phyloP scores from a whole-genome alignment of 2,329 filamentous ascomycete genomes.

The Penicillium psychrosexuale region DNA sequence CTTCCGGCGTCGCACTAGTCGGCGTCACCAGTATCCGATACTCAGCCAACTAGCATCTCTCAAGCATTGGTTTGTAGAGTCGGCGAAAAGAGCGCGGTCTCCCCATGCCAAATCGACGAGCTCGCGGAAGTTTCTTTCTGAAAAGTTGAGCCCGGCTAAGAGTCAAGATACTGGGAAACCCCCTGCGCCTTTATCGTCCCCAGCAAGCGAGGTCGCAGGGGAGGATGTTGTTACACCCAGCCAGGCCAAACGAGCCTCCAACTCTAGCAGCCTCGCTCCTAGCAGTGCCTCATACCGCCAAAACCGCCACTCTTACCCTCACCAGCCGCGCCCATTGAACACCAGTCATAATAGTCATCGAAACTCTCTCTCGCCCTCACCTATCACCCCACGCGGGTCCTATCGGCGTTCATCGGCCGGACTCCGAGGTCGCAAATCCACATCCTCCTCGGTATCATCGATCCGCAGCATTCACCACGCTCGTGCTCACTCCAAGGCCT shows the following conservation, averaged over 20 bases:
- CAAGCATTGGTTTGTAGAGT: slow-evolving; percentile 71
- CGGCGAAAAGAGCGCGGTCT: slow-evolving; percentile 60
- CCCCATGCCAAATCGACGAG: slow-evolving; percentile 43
- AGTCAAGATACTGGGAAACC: slow-evolving; percentile 35
- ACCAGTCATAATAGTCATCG: slow-evolving; percentile 47
- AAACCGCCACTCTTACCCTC: slow-evolving; percentile 42
- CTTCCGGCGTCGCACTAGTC: slow-evolving; percentile 52
- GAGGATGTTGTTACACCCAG: slow-evolving; percentile 36
- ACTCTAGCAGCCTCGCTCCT: slow-evolving; percentile 41
- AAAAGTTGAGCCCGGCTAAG: slow-evolving; percentile 41
- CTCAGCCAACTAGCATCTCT: slow-evolving; percentile 65
- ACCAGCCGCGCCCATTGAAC: slow-evolving; percentile 36
- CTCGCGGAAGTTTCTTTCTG: slow-evolving; percentile 39
- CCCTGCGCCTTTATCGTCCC: slow-evolving; percentile 19
- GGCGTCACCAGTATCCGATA: slow-evolving; percentile 60
- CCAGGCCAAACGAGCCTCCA: slow-evolving; percentile 41
- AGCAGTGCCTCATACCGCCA: slow-evolving; percentile 44
- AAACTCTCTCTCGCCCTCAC: slow-evolving; percentile 80
- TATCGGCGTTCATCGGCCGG: slow-evolving; percentile 80
- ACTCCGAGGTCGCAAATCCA: slow-evolving; percentile 87
- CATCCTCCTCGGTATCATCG: slow-evolving; percentile 89
- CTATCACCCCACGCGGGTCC: slow-evolving; percentile 81
- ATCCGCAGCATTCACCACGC: slow-evolving; percentile 88
- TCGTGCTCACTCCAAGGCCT: slow-evolving; percentile 89
- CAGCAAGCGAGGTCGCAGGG: slow-evolving; percentile 22